Evolutionary conservation across 441 rosid genomes (phyloP).

Genomic region (Gossypium schwendimanii): DNA sequence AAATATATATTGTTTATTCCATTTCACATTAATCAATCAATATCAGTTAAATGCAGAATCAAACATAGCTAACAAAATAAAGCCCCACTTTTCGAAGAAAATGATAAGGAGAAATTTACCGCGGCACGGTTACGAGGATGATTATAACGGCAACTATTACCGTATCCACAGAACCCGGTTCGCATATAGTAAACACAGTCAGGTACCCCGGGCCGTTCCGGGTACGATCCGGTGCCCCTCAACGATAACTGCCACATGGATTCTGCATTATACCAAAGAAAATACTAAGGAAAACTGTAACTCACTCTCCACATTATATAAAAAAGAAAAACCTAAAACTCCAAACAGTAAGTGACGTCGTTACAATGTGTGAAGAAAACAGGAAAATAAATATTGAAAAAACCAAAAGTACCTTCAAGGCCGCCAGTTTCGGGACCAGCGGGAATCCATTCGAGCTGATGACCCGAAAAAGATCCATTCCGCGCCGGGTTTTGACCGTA

Average conservation of each 20-base stretch:
- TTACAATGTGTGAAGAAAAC: background rate
- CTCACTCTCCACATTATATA: conserved; percentile 15
- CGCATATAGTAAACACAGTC: conserved; percentile 90
- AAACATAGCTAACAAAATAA: background rate
- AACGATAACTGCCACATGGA: conserved; percentile 75
- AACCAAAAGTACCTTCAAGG: conserved; percentile 38
- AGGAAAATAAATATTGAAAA: conserved; percentile 13
- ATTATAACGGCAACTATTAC: conserved; percentile 75
- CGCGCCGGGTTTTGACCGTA: conserved; percentile 52
- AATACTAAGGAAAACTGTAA: conserved; percentile 5
- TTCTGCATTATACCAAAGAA: conserved; percentile 35
- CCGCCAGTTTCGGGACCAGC: conserved; percentile 45
- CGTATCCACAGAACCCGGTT: conserved; percentile 78
- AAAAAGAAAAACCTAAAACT: conserved; percentile 30
- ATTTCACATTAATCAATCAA: background rate
- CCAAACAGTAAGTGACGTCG: background rate
- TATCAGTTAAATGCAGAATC: background rate
- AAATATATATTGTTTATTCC: background rate
- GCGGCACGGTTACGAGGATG: conserved; percentile 87
- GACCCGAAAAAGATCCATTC: conserved; percentile 52
- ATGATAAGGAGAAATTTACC: conserved; percentile 29
- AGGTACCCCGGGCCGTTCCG: conserved; percentile 74
- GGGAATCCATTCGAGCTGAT: conserved; percentile 48
- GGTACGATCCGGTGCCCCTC: conserved; percentile 45
- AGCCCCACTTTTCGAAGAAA: background rate